These are phyloP conservation scores for Xylaria flabelliformis DNA, from an alignment of 495 filamentous ascomycete genomes.

Conservation along the genomic window DNA sequence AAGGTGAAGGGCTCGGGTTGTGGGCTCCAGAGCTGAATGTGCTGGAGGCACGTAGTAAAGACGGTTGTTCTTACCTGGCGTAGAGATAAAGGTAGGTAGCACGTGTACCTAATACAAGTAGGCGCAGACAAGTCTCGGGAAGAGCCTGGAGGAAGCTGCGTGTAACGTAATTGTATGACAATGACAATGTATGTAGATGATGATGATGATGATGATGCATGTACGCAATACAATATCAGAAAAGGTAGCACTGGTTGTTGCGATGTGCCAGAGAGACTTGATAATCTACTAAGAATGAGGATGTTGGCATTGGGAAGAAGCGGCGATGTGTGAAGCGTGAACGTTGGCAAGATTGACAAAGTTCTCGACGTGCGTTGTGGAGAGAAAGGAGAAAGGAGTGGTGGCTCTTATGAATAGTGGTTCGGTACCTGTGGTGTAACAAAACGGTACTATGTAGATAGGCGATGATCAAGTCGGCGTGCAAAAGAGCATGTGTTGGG, in stretches of 20 bases:
- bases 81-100: constrained; percentile 13
- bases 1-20: constrained; percentile 10
- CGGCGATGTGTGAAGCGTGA: neutral
- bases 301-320: neutral
- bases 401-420: neutral
- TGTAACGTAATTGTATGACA: constrained; percentile 2
- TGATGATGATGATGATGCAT: neutral
- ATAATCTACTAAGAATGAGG: neutral
- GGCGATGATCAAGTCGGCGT: neutral
- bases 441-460: neutral
- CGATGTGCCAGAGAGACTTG: neutral
- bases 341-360: neutral
- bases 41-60: too few relatives aligned
- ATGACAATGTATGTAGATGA: constrained; percentile 3
- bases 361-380: neutral
- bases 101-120: constrained; percentile 16
- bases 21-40: neutral
- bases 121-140: constrained; percentile 7
- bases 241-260: neutral
- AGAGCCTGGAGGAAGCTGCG: constrained; percentile 19
- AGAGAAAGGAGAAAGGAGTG: neutral
- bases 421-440: neutral
- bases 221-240: constrained; percentile 16
- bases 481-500: neutral
- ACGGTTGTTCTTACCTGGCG: constrained; percentile 6